Percentiles rank a stretch among this genome's conserved stretches.
These are phyloP conservation scores for Nitzschia sp. DNA, from an alignment of 108 stramenopile genomes.

Conservation along the genomic window DNA sequence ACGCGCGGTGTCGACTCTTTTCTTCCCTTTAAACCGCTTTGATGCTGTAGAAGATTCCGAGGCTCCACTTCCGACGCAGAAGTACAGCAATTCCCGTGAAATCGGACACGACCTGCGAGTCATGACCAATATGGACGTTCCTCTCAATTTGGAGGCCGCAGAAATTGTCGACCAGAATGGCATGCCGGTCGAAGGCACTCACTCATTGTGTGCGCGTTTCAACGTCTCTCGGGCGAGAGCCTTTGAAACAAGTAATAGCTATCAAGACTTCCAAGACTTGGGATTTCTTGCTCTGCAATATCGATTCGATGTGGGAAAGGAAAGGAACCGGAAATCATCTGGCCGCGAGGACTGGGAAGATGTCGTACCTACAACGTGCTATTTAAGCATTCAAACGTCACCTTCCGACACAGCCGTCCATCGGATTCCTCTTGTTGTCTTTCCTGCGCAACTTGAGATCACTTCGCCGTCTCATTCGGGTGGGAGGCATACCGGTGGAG, in stretches of 20 bases:
- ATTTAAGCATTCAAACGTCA: slow-evolving; percentile 32
- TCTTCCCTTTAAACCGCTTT: slow-evolving; percentile 32
- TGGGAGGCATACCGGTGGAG: neutral
- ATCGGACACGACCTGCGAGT: slow-evolving; percentile 39
- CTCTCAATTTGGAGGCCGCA: slow-evolving; percentile 9
- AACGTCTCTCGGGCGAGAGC: slow-evolving; percentile 28
- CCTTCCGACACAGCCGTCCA: slow-evolving; percentile 31
- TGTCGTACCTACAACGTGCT: slow-evolving; percentile 30
- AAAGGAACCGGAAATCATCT: neutral
- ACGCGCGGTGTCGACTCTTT: slow-evolving; percentile 24
- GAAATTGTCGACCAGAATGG: slow-evolving; percentile 33
- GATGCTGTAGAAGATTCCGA: slow-evolving; percentile 16
- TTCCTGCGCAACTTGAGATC: slow-evolving; percentile 42
- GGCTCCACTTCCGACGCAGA: slow-evolving; percentile 16
- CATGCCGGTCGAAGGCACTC: neutral
- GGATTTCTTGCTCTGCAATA: slow-evolving; percentile 38
- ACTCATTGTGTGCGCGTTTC: slow-evolving; percentile 35
- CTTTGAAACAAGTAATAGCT: neutral
- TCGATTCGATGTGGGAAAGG: slow-evolving; percentile 25
- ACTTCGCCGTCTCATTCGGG: slow-evolving; percentile 1
- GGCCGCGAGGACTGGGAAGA: slow-evolving; percentile 1
- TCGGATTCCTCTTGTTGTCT: slow-evolving; percentile 43
- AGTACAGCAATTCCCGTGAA: slow-evolving; percentile 27
- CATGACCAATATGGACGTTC: slow-evolving; percentile 14
- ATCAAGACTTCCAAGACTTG: slow-evolving; percentile 25